phyloP scores from a whole-genome alignment of 2,329 filamentous ascomycete genomes.

The Knufia petricola region DNA sequence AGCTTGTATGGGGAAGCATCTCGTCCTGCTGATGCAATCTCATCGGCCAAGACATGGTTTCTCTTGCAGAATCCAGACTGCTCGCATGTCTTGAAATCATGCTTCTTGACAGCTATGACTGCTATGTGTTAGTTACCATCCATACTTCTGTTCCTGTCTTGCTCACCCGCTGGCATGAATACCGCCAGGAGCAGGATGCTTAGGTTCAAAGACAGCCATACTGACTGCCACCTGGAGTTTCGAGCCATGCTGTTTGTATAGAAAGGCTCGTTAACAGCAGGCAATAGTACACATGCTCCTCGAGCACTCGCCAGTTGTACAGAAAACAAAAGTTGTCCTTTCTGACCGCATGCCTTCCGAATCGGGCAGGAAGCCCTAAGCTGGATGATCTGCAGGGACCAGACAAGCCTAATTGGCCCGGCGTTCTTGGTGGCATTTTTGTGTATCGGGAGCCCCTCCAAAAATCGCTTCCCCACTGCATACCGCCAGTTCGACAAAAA shows the following conservation, averaged over 20 bases:
- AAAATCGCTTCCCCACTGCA: slow-evolving; percentile 6
- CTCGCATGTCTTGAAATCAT: slow-evolving; percentile 93
- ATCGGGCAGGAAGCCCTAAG: neutral
- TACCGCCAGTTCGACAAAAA: slow-evolving; percentile 1
- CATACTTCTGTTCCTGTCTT: neutral
- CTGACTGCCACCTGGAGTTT: slow-evolving; percentile 15
- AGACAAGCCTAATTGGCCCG: neutral
- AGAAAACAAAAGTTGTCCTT: neutral
- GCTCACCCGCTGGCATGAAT: slow-evolving; percentile 55
- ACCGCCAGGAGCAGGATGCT: slow-evolving; percentile 52
- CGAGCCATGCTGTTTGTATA: slow-evolving; percentile 14
- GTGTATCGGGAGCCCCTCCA: slow-evolving; percentile 6
- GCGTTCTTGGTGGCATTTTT: neutral
- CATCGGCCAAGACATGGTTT: slow-evolving; percentile 81
- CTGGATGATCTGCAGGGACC: slow-evolving; percentile 3
- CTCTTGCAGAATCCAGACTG: slow-evolving; percentile 97
- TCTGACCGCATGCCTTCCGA: slow-evolving; percentile 5
- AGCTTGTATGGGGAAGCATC: slow-evolving; percentile 79
- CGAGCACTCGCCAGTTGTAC: neutral
- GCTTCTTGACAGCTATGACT: slow-evolving; percentile 70
- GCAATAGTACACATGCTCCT: neutral
- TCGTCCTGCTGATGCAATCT: slow-evolving; percentile 53
- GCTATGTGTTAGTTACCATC: slow-evolving; percentile 6
- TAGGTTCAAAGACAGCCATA: slow-evolving; percentile 43
- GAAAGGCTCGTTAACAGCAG: neutral